phyloP scores from a whole-genome alignment of 2,329 filamentous ascomycete species.

The Colletotrichum aenigma region DNA sequence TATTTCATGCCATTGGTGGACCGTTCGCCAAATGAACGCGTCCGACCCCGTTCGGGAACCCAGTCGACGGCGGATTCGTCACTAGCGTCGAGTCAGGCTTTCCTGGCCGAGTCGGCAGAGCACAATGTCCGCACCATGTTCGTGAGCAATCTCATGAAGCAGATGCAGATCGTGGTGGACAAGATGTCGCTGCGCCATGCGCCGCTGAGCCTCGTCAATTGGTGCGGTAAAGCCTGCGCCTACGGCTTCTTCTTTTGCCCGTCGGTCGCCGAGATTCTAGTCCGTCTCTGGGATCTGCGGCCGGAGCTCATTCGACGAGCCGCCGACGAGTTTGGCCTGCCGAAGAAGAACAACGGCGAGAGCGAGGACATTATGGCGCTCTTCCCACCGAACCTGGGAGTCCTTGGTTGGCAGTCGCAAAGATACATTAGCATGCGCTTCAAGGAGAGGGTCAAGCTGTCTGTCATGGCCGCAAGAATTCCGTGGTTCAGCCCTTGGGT shows the following conservation, averaged over 20 bases:
- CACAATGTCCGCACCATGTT: slow-evolving; percentile 92
- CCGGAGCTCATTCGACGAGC: slow-evolving; percentile 73
- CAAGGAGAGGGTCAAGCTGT: slow-evolving; percentile 67
- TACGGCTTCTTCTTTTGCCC: slow-evolving; percentile 95
- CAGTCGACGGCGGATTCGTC: slow-evolving; percentile 60
- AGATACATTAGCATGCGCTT: slow-evolving; percentile 58
- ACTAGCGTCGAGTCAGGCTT: slow-evolving; percentile 68
- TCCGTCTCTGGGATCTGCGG: slow-evolving; percentile 79
- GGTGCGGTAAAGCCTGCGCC: slow-evolving; percentile 88
- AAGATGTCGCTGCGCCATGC: slow-evolving; percentile 81
- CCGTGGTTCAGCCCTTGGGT: slow-evolving; percentile 87
- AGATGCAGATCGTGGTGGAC: slow-evolving; percentile 86
- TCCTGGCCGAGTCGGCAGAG: slow-evolving; percentile 71
- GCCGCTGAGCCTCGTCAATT: slow-evolving; percentile 73
- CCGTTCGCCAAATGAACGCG: slow-evolving; percentile 52
- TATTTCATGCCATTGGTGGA: slow-evolving; percentile 67
- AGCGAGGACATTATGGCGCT: slow-evolving; percentile 69
- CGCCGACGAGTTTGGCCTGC: slow-evolving; percentile 70
- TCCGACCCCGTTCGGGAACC: slow-evolving; percentile 50
- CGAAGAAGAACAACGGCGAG: slow-evolving; percentile 57
- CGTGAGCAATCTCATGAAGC: slow-evolving; percentile 78
- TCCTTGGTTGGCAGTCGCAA: slow-evolving; percentile 60
- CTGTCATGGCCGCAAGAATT: slow-evolving; percentile 73
- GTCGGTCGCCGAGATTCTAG: slow-evolving; percentile 81
- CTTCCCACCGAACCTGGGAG: slow-evolving; percentile 71